Conservation (phyloP, 2,329 filamentous ascomycete genomes). For the Penicillium frequentans region DNA sequence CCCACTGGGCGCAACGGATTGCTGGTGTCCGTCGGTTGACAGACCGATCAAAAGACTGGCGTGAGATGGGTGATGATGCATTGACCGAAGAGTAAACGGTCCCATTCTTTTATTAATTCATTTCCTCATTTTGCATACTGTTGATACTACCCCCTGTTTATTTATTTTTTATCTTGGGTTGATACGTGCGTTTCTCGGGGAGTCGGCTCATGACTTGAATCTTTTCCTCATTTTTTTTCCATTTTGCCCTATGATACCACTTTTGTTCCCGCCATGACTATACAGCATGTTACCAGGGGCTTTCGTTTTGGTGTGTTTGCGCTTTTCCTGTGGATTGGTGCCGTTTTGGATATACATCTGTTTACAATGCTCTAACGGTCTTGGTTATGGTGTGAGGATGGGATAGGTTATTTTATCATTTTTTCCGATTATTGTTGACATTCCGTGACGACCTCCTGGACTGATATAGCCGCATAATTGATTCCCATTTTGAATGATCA, state of each 20-base stretch:
- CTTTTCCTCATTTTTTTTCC: slow-evolving; percentile 2
- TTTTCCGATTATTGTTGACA: slow-evolving; percentile 4
- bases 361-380: slow-evolving; percentile 20
- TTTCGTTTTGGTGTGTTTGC: slow-evolving; percentile 22
- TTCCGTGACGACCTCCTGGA: slow-evolving; percentile 10
- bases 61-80: slow-evolving; percentile 78
- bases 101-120: not conserved
- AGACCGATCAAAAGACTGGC: slow-evolving; percentile 85
- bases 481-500: slow-evolving; percentile 14
- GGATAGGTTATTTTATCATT: slow-evolving; percentile 3
- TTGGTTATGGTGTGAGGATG: slow-evolving; percentile 18
- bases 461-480: slow-evolving; percentile 15
- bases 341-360: slow-evolving; percentile 18
- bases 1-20: slow-evolving; percentile 83
- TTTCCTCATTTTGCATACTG: not conserved
- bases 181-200: slow-evolving; percentile 4
- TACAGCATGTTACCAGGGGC: slow-evolving; percentile 36
- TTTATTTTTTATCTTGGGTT: slow-evolving; percentile 1
- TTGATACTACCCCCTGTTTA: not conserved
- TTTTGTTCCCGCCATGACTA: slow-evolving; percentile 37
- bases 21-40: slow-evolving; percentile 77
- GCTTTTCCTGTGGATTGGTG: slow-evolving; percentile 17
- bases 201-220: slow-evolving; percentile 15
- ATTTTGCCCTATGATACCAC: slow-evolving; percentile 40
- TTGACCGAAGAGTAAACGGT: slow-evolving; percentile 52